Evolutionary conservation across 2,329 filamentous ascomycete genomes (phyloP), one percentile per base, ranked within the genome.

Genomic region (Aspergillus thermomutatus): DNA sequence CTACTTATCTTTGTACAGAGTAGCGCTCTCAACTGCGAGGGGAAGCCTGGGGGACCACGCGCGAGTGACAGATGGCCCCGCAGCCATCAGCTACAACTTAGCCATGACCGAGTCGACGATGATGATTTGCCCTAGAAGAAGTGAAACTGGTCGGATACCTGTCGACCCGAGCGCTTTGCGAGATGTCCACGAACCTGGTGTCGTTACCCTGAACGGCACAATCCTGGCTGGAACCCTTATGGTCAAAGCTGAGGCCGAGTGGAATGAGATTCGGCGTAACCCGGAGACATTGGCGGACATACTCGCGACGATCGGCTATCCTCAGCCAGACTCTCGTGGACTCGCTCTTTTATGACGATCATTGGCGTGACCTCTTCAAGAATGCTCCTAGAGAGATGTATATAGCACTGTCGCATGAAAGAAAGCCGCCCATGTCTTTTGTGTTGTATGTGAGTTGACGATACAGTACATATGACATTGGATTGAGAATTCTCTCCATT

Each of bases 51-150:
- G 50, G 48, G 40, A 69, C 43, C 11, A 64, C 17, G 58, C 40
- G 11, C 55, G 26, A 34, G 25, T 53, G 3, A 64, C 58, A 1
- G 66, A 70, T 48, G 79, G 76, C 1, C 71, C 74, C 2, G 70
- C 78, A 0, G 73, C 75, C 0, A 79, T 85, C 48, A 83, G 81
- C 67, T 85, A 86, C 66, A 86, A 85, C 57, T 73, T 85, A 2
- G 82, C 80, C 9, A 81, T 85, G 77, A 85, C 82, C 0, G 76
- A 75, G 3, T 68, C 73, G 1, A 75, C 72, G 7, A 84, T 86
- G 80, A 77, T 80, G 53, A 79, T 86, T 21, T 76, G 79, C 37
- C 82, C 82, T 3, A 72, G 83, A 54, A 71, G 72, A 41, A 73
- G 69, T 21, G 82, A 83, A 62, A 75, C 74, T 9, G 73, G 73